Percentiles rank a stretch among this genome's conserved stretches.
These are phyloP conservation scores for Chondrus crispus DNA, from an alignment of 23 red algal genomes.

Conservation along the genomic window DNA sequence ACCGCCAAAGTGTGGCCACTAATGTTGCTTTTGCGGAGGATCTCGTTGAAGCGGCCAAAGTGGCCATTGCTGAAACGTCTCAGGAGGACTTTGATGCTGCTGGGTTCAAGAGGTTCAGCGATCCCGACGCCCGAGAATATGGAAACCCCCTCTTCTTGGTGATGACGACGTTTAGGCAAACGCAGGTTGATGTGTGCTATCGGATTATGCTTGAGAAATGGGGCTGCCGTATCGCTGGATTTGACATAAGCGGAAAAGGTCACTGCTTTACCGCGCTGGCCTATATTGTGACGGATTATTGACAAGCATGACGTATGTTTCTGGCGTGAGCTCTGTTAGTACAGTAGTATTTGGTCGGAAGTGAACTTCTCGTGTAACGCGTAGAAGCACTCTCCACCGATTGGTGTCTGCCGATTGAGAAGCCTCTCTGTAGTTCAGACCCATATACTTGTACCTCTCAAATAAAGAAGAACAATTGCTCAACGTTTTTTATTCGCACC, in stretches of 20 bases:
- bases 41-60: slow-evolving; percentile 3
- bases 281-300: not conserved
- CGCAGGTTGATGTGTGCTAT: not conserved
- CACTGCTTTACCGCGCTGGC: not conserved
- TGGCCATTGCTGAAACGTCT: not conserved
- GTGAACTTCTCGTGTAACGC: too few relatives aligned
- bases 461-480: too few relatives aligned
- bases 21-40: not conserved
- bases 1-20: not conserved
- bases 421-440: too few relatives aligned
- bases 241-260: not conserved
- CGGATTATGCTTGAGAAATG: slow-evolving; percentile 5
- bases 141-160: slow-evolving; percentile 19
- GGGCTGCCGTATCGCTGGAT: not conserved
- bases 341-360: too few relatives aligned
- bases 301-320: too few relatives aligned
- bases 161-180: too few relatives aligned
- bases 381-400: too few relatives aligned
- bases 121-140: not conserved
- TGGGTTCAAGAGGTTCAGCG: not conserved
- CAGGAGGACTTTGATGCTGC: not conserved
- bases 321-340: too few relatives aligned
- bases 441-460: too few relatives aligned
- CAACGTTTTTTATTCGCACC: too few relatives aligned
- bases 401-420: too few relatives aligned